Conservation (phyloP, 208 protist genomes). For the Leishmania aethiopica region DNA sequence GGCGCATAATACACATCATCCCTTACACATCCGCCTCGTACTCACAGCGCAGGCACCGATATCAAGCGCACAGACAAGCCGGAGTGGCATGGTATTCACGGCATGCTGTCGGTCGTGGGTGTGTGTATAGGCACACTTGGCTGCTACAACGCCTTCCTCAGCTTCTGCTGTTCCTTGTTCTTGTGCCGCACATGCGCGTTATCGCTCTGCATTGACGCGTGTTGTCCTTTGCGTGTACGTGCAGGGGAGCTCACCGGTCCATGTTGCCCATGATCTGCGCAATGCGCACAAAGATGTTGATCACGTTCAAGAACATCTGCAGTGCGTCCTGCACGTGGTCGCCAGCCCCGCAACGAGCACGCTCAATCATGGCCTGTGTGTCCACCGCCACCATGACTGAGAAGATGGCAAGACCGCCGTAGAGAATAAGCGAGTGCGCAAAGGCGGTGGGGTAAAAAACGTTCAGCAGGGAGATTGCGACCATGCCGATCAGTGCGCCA, state of each 20-base stretch:
- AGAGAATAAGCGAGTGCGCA: conserved; percentile 84
- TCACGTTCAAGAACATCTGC: conserved; percentile 85
- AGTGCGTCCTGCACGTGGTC: conserved; percentile 87
- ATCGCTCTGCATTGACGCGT: not conserved
- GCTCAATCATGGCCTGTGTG: conserved; percentile 92
- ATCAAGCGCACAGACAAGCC: not conserved
- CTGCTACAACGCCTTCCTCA: not conserved
- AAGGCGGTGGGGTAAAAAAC: conserved; percentile 89
- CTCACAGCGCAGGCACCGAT: not conserved
- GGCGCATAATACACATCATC: not conserved
- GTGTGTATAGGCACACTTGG: not conserved
- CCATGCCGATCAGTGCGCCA: conserved; percentile 82
- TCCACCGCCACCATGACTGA: conserved; percentile 81
- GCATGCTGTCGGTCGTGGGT: not conserved
- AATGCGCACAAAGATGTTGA: conserved; percentile 92
- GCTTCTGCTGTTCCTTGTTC: not conserved
- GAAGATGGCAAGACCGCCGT: conserved; percentile 88
- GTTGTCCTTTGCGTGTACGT: not conserved
- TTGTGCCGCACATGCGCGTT: not conserved
- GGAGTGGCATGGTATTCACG: not conserved
- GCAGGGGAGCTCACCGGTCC: conserved; percentile 28
- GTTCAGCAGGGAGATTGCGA: conserved; percentile 83
- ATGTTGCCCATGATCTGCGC: conserved; percentile 79
- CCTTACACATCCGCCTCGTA: not conserved
- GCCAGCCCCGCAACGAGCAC: conserved; percentile 76